Evolutionary conservation across 2,329 filamentous ascomycete genomes (phyloP).

Genomic region (Whalleya microplaca): DNA sequence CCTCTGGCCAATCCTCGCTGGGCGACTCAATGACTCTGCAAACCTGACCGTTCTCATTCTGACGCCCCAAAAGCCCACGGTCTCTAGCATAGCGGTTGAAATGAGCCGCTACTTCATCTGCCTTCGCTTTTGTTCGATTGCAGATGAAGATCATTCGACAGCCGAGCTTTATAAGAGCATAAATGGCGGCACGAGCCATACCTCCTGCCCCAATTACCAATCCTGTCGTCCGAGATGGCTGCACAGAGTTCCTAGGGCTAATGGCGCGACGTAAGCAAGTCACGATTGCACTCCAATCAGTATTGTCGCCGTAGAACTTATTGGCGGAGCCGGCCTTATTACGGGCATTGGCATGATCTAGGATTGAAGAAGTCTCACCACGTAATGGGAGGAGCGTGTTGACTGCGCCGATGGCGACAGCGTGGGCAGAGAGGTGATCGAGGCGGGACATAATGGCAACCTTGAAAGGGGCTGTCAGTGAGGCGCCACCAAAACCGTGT

Average conservation of each 20-base stretch:
- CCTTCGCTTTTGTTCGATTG: slow-evolving; percentile 67
- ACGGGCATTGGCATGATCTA: slow-evolving; percentile 61
- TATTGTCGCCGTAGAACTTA: slow-evolving; percentile 72
- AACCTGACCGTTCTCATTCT: slow-evolving; percentile 43
- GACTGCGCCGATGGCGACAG: slow-evolving; percentile 71
- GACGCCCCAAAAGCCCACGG: slow-evolving; percentile 36
- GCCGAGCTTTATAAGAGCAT: slow-evolving; percentile 73
- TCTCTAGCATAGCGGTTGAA: slow-evolving; percentile 60
- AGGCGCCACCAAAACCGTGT: slow-evolving; percentile 68
- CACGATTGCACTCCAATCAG: slow-evolving; percentile 69
- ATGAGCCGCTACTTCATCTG: slow-evolving; percentile 65
- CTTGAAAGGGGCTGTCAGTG: slow-evolving; percentile 72
- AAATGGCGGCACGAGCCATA: slow-evolving; percentile 75
- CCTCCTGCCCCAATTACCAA: slow-evolving; percentile 67
- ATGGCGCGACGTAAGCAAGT: slow-evolving; percentile 67
- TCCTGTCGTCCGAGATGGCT: slow-evolving; percentile 54
- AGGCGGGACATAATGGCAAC: slow-evolving; percentile 67
- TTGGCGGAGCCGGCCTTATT: slow-evolving; percentile 63
- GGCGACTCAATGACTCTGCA: slow-evolving; percentile 61
- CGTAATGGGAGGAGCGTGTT: slow-evolving; percentile 73
- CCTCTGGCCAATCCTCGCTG: slow-evolving; percentile 65
- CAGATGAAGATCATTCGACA: slow-evolving; percentile 74
- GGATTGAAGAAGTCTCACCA: slow-evolving; percentile 50
- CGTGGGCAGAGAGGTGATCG: slow-evolving; percentile 68
- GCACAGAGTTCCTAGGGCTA: slow-evolving; percentile 66